phyloP scores from a whole-genome alignment of 768 basidiomycete species.

The Trametes cingulata region DNA sequence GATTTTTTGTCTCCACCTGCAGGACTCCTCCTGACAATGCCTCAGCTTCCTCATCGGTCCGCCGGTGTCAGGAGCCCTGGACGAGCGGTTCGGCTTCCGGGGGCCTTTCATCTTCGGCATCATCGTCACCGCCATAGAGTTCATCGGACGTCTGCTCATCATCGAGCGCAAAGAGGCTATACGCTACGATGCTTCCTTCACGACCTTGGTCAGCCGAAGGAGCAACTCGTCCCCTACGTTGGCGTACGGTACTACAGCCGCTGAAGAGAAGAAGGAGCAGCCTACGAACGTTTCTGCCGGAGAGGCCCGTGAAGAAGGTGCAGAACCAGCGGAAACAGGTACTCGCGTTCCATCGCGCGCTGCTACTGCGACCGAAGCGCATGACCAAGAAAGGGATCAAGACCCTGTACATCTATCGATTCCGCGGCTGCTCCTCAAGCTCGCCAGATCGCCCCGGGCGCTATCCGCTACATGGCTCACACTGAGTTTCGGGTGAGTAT shows the following conservation, averaged over 20 bases:
- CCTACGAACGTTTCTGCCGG: not conserved
- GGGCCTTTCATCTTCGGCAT: constrained; percentile 42
- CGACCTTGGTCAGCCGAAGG: not conserved
- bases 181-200: constrained; percentile 33
- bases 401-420: constrained; percentile 17
- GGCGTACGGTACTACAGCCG: constrained; percentile 2
- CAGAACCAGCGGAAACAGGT: not conserved
- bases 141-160: constrained; percentile 39
- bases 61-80: constrained; percentile 41
- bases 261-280: constrained; percentile 7
- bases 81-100: constrained; percentile 37
- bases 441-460: constrained; percentile 31
- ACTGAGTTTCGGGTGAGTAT: constrained; percentile 38
- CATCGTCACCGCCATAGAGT: constrained; percentile 34
- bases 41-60: constrained; percentile 38
- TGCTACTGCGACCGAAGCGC: not conserved
- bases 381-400: not conserved
- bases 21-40: not conserved
- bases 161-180: constrained; percentile 40
- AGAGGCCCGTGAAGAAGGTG: not conserved
- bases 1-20: not conserved
- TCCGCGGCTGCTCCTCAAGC: constrained; percentile 25
- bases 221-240: not conserved
- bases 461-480: constrained; percentile 31
- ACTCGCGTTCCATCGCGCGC: not conserved